Base-by-base conservation (phyloP, 2,329 filamentous ascomycete species). In the Fusarium longipes region DNA sequence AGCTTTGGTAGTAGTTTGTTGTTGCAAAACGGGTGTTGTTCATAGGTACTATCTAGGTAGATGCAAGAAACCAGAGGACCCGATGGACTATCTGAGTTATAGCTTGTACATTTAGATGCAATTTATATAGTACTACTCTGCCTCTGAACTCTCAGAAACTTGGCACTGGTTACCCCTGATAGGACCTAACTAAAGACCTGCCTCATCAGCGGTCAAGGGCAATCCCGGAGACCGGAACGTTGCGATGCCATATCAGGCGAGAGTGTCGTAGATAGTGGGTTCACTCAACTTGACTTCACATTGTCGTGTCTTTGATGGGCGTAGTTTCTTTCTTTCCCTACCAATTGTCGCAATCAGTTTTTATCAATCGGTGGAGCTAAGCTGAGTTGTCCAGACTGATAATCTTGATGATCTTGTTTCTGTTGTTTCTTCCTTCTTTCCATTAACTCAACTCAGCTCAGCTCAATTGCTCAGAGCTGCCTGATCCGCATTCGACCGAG, bases 191-290 rank as follows among this genome's bases (percentile, higher is more conserved):
- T 45, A 15, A 54, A 36, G 33, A 40, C n/a, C 27, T 52, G 22
- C 22, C 56, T 59, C 45, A 65, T 59, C 45, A 65, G 45, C 36
- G 61, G 61, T 65, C 55, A 57, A 62, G 48, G 33, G 29, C 50
- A 56, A 33, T 62, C 71, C 68, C 70, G 70, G 70, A 61, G 57
- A 70, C 59, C 70, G 68, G 70, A 70, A 72, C 44, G 52, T 67
- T 44, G 58, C 51, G 65, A 52, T 54, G 40, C 45, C 57, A 65
- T 59, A 65, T 69, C 67, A 69, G 67, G 40, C 63, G 67, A 70
- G 53, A 53, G 39, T 67, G 57, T 63, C 61, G 56, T 64, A 67
- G 61, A 29, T 40, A 50, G 67, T 66, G 69, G 61, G 54, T 65
- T 70, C 61, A 42, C 42, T 42, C 57, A 47, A 29, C 51, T 63